These are phyloP conservation scores for Macadamia tetraphylla DNA, from an alignment of 164 flowering plant species.

Conservation along the genomic window DNA sequence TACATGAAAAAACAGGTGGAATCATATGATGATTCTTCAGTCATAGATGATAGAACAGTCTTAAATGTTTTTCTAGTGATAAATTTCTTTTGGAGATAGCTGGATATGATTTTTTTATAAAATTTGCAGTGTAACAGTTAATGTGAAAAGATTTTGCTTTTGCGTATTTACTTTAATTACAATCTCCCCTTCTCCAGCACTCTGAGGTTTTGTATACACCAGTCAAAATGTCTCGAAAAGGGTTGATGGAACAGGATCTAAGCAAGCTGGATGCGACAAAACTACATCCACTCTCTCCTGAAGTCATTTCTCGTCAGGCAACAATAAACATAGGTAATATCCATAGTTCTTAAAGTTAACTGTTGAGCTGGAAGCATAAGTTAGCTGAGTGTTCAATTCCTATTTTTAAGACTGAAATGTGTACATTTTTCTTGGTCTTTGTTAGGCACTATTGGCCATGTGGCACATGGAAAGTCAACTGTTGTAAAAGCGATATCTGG, in stretches of 20 bases:
- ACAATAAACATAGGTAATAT: slow-evolving; percentile 79
- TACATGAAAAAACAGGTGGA: too few relatives aligned
- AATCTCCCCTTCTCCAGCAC: background rate
- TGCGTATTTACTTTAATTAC: too few relatives aligned
- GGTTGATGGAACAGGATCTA: slow-evolving; percentile 94
- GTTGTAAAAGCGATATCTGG: slow-evolving; percentile 96
- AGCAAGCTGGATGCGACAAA: slow-evolving; percentile 75
- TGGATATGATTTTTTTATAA: too few relatives aligned
- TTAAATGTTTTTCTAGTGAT: too few relatives aligned
- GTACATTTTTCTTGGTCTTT: background rate
- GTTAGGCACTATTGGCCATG: slow-evolving; percentile 91
- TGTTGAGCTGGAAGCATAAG: background rate
- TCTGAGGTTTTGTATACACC: background rate
- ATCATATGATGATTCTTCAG: too few relatives aligned
- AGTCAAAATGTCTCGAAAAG: slow-evolving; percentile 66
- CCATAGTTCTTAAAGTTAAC: background rate
- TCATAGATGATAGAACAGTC: too few relatives aligned
- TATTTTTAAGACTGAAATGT: background rate
- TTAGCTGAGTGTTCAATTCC: background rate
- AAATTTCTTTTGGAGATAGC: too few relatives aligned
- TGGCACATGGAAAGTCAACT: slow-evolving; percentile 96
- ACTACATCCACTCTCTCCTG: slow-evolving; percentile 85
- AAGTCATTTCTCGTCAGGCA: slow-evolving; percentile 91
- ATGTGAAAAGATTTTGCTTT: too few relatives aligned
- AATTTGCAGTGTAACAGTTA: too few relatives aligned